Base-by-base conservation (phyloP, 2,329 filamentous ascomycete species). In the Periconia sp. region DNA sequence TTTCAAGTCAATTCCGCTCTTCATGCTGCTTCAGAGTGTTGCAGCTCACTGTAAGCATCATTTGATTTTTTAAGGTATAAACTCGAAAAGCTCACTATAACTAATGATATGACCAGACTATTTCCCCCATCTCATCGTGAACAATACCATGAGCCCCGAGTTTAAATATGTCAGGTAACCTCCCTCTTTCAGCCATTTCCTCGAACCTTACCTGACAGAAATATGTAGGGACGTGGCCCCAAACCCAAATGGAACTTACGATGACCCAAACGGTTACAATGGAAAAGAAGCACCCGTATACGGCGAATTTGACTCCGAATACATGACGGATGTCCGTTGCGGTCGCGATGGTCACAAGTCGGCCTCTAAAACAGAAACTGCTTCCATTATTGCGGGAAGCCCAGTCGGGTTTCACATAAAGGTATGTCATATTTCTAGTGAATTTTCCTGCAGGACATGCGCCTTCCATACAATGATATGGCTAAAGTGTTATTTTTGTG, bases 81-180 rank as follows among this genome's bases (percentile, higher is more conserved):
- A 16, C 11, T 26, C 31, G 9, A 12, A 36, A 24, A 22, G 23
- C 29, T 44, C 19, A 46, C 31, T 9, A 31, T n/a, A 12, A 18
- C n/a, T n/a, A n/a, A n/a, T n/a, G n/a, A n/a, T n/a, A n/a, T n/a
- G n/a, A 22, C 21, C 13, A 42, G 43, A 48, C 15, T 43, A 36
- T n/a, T 48, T 48, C 25, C 40, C 40, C 7, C 40, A 43, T 22
- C 39, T 48, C 16, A 31, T 48, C 23, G 30, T 48, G 9, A 48
- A 48, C 18, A 40, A 36, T 7, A 43, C 30, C 15, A 31, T 5
- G 12, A 40, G 40, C 5, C 45, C 45, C 8, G 35, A 43, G 23
- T 48, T 42, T 23, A 48, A 47, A 47, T 47, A 39, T n/a, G 43
- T 47, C 19, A 17, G 43, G 26, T 26, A 46, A 9, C 4, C 7